A percentile compares a stretch with the other conserved stretches of the same genome.
Conservation (phyloP, 352 stramenopile species). For the Phytophthora sp. region DNA sequence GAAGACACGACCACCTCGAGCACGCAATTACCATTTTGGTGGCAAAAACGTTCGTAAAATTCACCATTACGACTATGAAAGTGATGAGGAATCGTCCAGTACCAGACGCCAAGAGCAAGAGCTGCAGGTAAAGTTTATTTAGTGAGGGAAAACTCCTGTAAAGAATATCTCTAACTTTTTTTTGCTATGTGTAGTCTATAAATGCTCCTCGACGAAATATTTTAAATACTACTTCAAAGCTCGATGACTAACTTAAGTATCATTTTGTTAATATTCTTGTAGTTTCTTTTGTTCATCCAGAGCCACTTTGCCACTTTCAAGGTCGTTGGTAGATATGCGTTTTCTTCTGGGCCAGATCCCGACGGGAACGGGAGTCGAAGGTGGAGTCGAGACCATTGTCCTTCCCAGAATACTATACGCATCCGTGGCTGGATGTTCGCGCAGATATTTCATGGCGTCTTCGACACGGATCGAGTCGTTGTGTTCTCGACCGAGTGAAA, state of each 20-base stretch:
- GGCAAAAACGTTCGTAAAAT: slow-evolving; percentile 29
- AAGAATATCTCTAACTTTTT: too few relatives aligned
- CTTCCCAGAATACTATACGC: slow-evolving; percentile 71
- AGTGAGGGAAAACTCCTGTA: too few relatives aligned
- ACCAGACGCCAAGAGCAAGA: slow-evolving; percentile 20
- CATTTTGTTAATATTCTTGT: slow-evolving; percentile 3
- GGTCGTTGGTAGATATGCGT: not conserved
- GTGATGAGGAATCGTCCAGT: slow-evolving; percentile 14
- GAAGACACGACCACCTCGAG: slow-evolving; percentile 41
- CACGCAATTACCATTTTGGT: slow-evolving; percentile 44
- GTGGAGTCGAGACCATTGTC: slow-evolving; percentile 60
- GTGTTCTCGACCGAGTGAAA: slow-evolving; percentile 44
- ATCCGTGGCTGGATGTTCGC: slow-evolving; percentile 50
- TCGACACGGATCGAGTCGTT: slow-evolving; percentile 48
- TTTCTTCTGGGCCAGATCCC: slow-evolving; percentile 9
- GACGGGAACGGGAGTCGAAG: slow-evolving; percentile 12
- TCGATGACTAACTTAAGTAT: slow-evolving; percentile 8
- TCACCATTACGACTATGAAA: slow-evolving; percentile 13
- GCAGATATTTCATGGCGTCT: slow-evolving; percentile 59
- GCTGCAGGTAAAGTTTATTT: too few relatives aligned
- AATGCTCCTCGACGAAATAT: slow-evolving; percentile 35
- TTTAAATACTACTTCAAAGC: slow-evolving; percentile 17
- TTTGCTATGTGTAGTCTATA: slow-evolving; percentile 35
- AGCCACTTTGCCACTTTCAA: not conserved
- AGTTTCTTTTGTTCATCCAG: slow-evolving; percentile 10